Conservation (phyloP, 2,329 filamentous ascomycete species). For the Aquanectria penicillioides region DNA sequence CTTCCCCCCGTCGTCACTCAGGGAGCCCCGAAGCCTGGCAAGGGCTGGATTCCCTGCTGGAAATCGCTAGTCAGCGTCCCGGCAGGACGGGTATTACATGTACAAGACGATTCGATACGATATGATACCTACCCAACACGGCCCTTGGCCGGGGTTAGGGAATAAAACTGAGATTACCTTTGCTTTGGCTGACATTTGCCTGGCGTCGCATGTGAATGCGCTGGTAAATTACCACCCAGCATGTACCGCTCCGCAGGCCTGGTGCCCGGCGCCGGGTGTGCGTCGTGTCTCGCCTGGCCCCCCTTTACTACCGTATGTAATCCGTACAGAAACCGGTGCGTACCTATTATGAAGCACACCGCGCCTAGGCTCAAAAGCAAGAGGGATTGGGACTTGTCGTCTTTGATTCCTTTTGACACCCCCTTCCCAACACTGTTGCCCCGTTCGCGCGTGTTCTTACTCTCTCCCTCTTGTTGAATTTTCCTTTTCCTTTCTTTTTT, state of each 20-base stretch:
- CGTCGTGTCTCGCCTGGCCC: not conserved
- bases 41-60: not conserved
- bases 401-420: not conserved
- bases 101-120: not conserved
- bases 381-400: not conserved
- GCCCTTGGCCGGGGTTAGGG: not conserved
- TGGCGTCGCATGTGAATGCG: conserved; percentile 9
- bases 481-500: not conserved
- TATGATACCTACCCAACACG: not conserved
- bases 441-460: not conserved
- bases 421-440: not conserved
- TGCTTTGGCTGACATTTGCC: not conserved
- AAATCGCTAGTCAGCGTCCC: conserved; percentile 18
- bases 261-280: too few relatives aligned
- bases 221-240: not conserved
- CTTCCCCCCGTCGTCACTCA: too few relatives aligned
- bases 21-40: not conserved
- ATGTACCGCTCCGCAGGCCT: not conserved
- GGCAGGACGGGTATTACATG: conserved; percentile 3
- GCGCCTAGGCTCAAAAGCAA: not conserved
- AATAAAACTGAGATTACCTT: not conserved
- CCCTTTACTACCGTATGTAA: too few relatives aligned
- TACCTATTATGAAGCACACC: too few relatives aligned
- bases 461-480: not conserved
- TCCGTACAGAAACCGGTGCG: too few relatives aligned